Evolutionary conservation across 2,329 filamentous ascomycete species (phyloP), one percentile per base, ranked within the genome.

Genomic region (Cladosporium cucumerinum): DNA sequence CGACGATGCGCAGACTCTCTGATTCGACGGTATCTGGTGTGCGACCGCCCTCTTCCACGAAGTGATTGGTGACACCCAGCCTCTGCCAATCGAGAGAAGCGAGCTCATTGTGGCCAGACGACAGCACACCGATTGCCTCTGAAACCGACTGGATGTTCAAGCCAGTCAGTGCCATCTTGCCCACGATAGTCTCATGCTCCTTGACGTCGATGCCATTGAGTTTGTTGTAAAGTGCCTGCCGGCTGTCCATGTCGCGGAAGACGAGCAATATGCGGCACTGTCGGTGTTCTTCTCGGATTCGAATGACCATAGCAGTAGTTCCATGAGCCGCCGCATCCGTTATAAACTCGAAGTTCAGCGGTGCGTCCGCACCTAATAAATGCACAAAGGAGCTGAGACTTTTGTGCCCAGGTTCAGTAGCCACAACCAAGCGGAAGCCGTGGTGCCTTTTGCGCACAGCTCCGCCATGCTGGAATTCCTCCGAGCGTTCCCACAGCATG

Each of bases 331-430:
- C 73, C 10, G 76, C 70, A 65, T 75, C 72, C 3, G 73, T 86
- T 68, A 93, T 80, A 71, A 93, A 90, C 14, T 90, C 89, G 74
- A 94, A 96, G 55, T 91, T 86, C 54, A 96, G 82, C 0, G 92
- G 91, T 25, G 85, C 79, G 23, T 85, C 83, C 5, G 87, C 85
- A 16, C 84, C 81, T 54, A 93, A 84, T 16, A 85, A 81, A 73
- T 95, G 90, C 66, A 88, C 89, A 60, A 95, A 85, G 51, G 87
- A 89, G 73, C 89, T 93, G 39, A 96, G 79, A 0, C 89, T 90
- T 74, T 93, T 92, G 60, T 87, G 91, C 66, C 85, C 87, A 2
- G 91, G 86, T 10, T 89, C 90, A 0, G 93, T 96, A 36, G 93
- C 86, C 18, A 96, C 84, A 10, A 90, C 86, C 55, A 97, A 79